These are phyloP conservation scores for Fusarium clavum DNA, from an alignment of 2,329 filamentous ascomycete species.

Conservation along the genomic window DNA sequence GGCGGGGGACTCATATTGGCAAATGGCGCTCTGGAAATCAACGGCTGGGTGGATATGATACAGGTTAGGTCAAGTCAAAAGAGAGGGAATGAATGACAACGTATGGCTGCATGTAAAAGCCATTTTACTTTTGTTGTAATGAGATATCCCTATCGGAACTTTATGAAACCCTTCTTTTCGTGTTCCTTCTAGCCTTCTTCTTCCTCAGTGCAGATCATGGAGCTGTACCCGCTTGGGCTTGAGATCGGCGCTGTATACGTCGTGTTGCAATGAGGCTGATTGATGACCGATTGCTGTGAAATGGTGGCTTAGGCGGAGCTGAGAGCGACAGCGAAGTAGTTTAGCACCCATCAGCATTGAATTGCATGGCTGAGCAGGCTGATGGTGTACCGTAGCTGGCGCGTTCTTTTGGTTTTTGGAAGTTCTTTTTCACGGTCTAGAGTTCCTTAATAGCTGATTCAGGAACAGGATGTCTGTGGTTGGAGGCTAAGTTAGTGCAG, in stretches of 20 bases:
- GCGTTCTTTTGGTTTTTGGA: neutral
- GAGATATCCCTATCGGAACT: slow-evolving; percentile 32
- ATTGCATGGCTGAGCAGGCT: slow-evolving; percentile 13
- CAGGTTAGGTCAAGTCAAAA: slow-evolving; percentile 19
- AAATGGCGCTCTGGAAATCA: slow-evolving; percentile 37
- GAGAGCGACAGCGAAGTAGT: neutral
- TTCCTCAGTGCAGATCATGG: neutral
- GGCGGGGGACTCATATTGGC: slow-evolving; percentile 32
- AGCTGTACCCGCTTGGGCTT: slow-evolving; percentile 9
- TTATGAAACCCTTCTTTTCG: slow-evolving; percentile 10
- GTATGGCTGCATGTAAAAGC: slow-evolving; percentile 29
- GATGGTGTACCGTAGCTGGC: neutral
- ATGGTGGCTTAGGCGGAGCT: slow-evolving; percentile 24
- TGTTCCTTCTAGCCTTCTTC: neutral
- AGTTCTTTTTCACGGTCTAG: neutral
- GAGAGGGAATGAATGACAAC: slow-evolving; percentile 15
- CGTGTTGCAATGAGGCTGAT: slow-evolving; percentile 21
- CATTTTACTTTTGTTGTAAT: slow-evolving; percentile 32
- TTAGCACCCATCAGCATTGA: neutral
- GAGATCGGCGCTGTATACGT: slow-evolving; percentile 29
- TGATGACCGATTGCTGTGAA: slow-evolving; percentile 9
- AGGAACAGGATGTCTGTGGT: slow-evolving; percentile 9
- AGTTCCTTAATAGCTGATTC: neutral
- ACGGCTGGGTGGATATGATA: slow-evolving; percentile 27
- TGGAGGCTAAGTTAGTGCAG: neutral